Conservation (phyloP, 805 yeast species). For the Cyberlindnera galapagoensis region DNA sequence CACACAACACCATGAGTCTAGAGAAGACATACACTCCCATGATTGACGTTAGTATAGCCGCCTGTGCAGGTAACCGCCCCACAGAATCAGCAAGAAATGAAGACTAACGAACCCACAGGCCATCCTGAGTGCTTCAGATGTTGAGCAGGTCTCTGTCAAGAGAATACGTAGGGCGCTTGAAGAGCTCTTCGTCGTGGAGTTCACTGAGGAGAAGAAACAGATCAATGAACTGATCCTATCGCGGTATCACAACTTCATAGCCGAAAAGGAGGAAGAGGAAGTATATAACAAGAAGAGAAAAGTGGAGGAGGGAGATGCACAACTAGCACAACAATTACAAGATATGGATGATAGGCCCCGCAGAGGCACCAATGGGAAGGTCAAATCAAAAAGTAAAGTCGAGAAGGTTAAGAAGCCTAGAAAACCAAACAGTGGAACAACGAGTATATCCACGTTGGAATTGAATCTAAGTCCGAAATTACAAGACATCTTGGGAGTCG, state of each 20-base stretch:
- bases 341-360: conserved; percentile 18
- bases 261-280: conserved; percentile 23
- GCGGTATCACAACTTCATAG: conserved; percentile 37
- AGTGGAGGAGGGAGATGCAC: conserved; percentile 42
- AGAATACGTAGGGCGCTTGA: conserved; percentile 67
- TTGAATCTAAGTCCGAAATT: conserved; percentile 46
- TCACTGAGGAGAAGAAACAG: conserved; percentile 42
- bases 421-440: conserved; percentile 15
- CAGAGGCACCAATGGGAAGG: neutral
- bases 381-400: conserved; percentile 3
- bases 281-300: conserved; percentile 26
- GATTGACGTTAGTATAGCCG: conserved; percentile 45
- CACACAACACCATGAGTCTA: no score
- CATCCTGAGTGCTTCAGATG: conserved; percentile 62
- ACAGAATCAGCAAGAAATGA: neutral
- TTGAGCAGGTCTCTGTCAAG: conserved; percentile 65
- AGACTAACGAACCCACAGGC: conserved; percentile 38
- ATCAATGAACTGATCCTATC: conserved; percentile 55
- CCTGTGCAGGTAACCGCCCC: no score
- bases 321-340: conserved; percentile 45
- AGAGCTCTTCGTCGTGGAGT: conserved; percentile 54
- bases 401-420: no score
- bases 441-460: conserved; percentile 35
- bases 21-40: conserved; percentile 43
- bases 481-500: conserved; percentile 39